Evolutionary conservation across 345 rosid species (phyloP), one percentile per base, ranked within the genome.

Genomic region (Eucalyptus fibrosa): DNA sequence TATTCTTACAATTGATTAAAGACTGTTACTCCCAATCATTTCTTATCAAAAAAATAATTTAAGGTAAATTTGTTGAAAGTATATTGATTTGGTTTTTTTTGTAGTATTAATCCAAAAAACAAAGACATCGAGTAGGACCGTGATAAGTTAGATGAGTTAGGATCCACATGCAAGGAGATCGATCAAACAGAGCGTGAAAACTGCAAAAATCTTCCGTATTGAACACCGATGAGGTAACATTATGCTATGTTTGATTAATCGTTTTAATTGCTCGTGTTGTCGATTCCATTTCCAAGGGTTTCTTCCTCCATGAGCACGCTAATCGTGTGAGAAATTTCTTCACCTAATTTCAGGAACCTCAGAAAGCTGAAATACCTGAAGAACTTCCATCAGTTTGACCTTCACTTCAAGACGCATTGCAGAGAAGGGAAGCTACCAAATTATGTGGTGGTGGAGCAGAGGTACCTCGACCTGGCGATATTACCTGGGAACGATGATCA

Each of bases 371-470:
- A 97, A 90, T 96, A 96, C 92, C 72, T 94, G 47, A 95, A 93
- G 90, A 94, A 97, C 86, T 95, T 97, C 93, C 97, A 94, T 60
- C 94, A 88, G 56, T 97, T 92, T 87, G 92, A 96, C 89, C 90
- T 93, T 8, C 91, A 90, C 88, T 97, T 97, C 95, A 96, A 96
- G 93, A 92, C 89, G 12, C 96, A 97, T 45, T 96, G 98, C 89
- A 86, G 92, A 90, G 92, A 94, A 87, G 99, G 99, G 88, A 94
- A 94, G 92, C 97, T 97, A 7, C 99, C 99, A 23, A 97, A 97
- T 91, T 96, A 97, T 30, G 97, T 95, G 18, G 95, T 96, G 88
- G 91, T 97, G 9, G 99, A 97, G 88, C 99, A 95, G 8, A 91
- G 99, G 53, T 97, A 92, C 87, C 95, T 89, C 55, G 97, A 96